Evolutionary conservation across 192 early-diverging fungal genomes (phyloP).

Genomic region (Coemansia sp.): DNA sequence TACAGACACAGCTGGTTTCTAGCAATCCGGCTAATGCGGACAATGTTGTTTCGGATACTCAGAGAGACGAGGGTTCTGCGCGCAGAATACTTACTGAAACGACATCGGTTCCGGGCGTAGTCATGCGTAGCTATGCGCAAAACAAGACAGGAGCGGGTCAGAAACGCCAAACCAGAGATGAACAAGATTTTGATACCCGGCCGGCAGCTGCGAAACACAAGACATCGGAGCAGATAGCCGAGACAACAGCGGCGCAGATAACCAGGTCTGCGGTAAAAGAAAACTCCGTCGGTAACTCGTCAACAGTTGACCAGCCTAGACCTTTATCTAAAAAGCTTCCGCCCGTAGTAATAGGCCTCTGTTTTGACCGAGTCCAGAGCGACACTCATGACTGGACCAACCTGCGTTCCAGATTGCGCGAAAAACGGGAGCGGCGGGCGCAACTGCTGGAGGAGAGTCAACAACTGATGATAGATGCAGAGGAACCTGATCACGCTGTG

Average conservation of each 20-base stretch:
- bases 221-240: neutral
- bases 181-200: neutral
- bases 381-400: constrained; percentile 24
- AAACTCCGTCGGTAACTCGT: neutral
- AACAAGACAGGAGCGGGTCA: neutral
- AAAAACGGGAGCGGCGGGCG: constrained; percentile 12
- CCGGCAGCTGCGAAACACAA: neutral
- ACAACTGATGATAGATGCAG: neutral
- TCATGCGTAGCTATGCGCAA: constrained; percentile 17
- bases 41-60: neutral
- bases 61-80: neutral
- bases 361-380: constrained; percentile 38
- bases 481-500: neutral
- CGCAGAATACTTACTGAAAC: neutral
- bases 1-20: constrained; percentile 16
- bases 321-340: constrained; percentile 18
- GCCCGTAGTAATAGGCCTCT: constrained; percentile 25
- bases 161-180: constrained; percentile 4
- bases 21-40: neutral
- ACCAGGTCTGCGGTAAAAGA: constrained; percentile 2
- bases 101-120: constrained; percentile 27
- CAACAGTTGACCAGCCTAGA: neutral
- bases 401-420: constrained; percentile 14
- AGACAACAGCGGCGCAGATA: neutral
- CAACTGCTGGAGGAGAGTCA: constrained; percentile 18